Percentiles rank a stretch among this genome's conserved stretches.
These are phyloP conservation scores for Debaryomyces udenii DNA, from an alignment of 1,139 yeast genomes.

Conservation along the genomic window DNA sequence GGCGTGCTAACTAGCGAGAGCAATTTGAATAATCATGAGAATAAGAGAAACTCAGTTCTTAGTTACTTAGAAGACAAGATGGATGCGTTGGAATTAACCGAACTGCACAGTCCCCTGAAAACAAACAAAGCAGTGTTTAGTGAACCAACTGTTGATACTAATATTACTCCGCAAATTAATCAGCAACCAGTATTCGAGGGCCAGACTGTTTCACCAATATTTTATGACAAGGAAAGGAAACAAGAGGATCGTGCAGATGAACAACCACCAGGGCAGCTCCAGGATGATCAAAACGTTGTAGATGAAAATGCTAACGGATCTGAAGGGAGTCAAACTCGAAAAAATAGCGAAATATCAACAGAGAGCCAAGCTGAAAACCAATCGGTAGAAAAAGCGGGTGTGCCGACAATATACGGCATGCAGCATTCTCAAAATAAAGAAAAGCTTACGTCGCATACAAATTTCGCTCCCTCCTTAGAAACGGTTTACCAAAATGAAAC, in stretches of 20 bases:
- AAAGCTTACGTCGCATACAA: background rate
- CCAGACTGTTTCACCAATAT: constrained; percentile 20
- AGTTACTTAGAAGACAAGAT: constrained; percentile 52
- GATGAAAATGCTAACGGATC: constrained; percentile 1
- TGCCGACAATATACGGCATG: background rate
- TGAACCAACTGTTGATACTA: constrained; percentile 8
- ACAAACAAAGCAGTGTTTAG: constrained; percentile 2
- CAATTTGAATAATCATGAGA: constrained; percentile 25
- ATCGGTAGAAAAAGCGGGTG: background rate
- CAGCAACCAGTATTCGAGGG: constrained; percentile 34
- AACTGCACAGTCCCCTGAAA: constrained; percentile 30
- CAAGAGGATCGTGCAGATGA: background rate
- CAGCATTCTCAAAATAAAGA: background rate
- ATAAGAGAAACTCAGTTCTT: constrained; percentile 46
- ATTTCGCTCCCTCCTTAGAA: background rate
- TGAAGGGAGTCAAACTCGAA: no score
- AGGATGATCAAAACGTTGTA: background rate
- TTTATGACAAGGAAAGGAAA: background rate
- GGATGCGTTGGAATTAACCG: constrained; percentile 44
- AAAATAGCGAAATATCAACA: background rate
- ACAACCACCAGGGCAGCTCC: background rate
- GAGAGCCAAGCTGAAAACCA: background rate
- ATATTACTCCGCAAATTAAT: constrained; percentile 34
- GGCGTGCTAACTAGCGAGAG: constrained; percentile 46
- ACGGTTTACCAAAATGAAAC: background rate